phyloP scores from a whole-genome alignment of 2,329 filamentous ascomycete species.

The Botrytis squamosa region DNA sequence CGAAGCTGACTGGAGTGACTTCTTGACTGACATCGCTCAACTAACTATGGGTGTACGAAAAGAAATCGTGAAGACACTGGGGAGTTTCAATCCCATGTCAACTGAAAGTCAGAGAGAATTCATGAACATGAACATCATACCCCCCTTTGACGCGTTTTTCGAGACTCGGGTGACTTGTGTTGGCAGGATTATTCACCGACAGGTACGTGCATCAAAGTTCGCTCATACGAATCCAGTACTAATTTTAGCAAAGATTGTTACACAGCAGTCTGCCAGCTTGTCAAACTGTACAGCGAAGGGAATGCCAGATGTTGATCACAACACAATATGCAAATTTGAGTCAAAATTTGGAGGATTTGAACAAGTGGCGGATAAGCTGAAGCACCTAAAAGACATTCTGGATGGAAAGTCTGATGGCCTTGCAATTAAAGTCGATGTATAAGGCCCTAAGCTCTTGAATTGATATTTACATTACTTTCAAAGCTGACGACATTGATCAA shows the following conservation, averaged over 20 bases:
- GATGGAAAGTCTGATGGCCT: not conserved
- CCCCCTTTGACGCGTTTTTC: not conserved
- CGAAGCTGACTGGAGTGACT: not conserved
- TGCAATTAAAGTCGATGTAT: not conserved
- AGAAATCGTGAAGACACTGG: not conserved
- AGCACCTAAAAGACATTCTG: not conserved
- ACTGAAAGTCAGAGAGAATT: not conserved
- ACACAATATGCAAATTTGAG: constrained; percentile 11
- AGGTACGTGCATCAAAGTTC: not conserved
- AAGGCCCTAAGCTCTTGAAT: not conserved
- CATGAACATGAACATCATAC: not conserved
- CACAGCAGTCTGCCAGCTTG: not conserved
- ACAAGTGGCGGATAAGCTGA: constrained; percentile 1
- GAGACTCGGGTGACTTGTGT: not conserved
- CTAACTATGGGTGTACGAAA: not conserved
- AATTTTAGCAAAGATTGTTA: not conserved
- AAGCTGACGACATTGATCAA: not conserved
- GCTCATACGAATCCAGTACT: not conserved
- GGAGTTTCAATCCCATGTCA: not conserved
- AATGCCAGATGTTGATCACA: not conserved
- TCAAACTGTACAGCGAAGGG: not conserved
- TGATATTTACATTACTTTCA: not conserved
- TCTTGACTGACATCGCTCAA: not conserved
- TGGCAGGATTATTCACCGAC: not conserved
- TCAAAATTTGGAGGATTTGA: not conserved